Base-by-base conservation (phyloP, 1,284 basidiomycete species). In the Austropuccinia psidii region DNA sequence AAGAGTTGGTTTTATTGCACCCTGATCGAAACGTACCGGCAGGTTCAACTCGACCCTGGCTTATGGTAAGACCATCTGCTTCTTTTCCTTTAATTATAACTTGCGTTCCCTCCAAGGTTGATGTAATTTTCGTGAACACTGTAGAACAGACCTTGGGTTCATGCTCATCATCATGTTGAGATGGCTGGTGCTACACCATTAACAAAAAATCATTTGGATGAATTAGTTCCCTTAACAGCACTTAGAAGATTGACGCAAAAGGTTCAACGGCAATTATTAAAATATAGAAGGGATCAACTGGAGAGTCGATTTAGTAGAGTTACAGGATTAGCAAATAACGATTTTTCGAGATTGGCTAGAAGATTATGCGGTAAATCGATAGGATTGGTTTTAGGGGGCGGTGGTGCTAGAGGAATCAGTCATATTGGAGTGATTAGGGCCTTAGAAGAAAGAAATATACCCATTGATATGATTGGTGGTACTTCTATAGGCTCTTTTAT, bases 31-130 rank as follows among this genome's bases (percentile, higher is more conserved):
- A 88, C 37, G 92, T 98, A 2, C 83, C 86, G 2, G 89, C 93
- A 2, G 95, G 96, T 2, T 94, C 91, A 11, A 98, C 96, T 33
- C 86, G 95, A 66, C 90, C 91, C 80, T 99, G 95, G 95, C 85
- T 99, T 57, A 93, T 93, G 85, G 91, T 91, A 69, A 54, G 82
- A 78, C n/a, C n/a, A n/a, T n/a, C n/a, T n/a, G n/a, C n/a, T n/a
- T n/a, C n/a, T n/a, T 31, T 37, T 19, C 13, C n/a, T n/a, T n/a
- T n/a, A n/a, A n/a, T n/a, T n/a, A n/a, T n/a, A n/a, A n/a, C n/a
- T n/a, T n/a, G n/a, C n/a, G n/a, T n/a, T n/a, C n/a, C n/a, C n/a
- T n/a, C n/a, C n/a, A n/a, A n/a, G n/a, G n/a, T n/a, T n/a, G n/a
- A n/a, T 43, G 17, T 29, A 27, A 13, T 31, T 55, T 6, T n/a